These are phyloP conservation scores for Xylaria polymorpha DNA, from an alignment of 2,329 filamentous ascomycete species.

Conservation along the genomic window DNA sequence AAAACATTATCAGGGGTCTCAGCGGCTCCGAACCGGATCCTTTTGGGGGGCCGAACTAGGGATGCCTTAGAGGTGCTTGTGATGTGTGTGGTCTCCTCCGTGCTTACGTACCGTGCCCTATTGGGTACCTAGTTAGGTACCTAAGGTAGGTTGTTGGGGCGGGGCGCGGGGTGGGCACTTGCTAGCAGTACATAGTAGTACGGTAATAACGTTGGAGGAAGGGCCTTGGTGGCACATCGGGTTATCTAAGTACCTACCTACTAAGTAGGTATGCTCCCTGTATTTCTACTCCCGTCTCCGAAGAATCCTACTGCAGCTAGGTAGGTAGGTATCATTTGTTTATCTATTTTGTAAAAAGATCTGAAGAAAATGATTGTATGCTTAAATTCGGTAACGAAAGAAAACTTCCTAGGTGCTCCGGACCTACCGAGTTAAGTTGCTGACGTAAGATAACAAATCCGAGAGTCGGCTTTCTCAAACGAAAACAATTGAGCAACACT, in stretches of 20 bases:
- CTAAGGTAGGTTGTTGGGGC: neutral
- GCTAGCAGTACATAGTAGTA: too few relatives aligned
- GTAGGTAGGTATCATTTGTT: neutral
- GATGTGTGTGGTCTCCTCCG: too few relatives aligned
- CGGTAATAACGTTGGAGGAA: too few relatives aligned
- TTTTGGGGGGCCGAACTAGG: too few relatives aligned
- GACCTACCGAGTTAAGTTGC: neutral
- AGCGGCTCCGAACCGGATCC: constrained; percentile 6
- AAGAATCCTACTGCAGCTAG: neutral
- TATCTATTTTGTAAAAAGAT: neutral
- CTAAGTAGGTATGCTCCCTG: too few relatives aligned
- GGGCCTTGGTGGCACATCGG: too few relatives aligned
- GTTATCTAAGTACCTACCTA: too few relatives aligned
- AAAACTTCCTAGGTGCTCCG: neutral
- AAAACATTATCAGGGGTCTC: neutral
- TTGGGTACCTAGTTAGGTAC: too few relatives aligned
- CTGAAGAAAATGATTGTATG: neutral
- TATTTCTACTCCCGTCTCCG: too few relatives aligned
- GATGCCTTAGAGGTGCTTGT: too few relatives aligned
- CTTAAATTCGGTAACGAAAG: neutral
- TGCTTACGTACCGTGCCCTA: too few relatives aligned
- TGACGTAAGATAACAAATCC: neutral
- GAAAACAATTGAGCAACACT: neutral
- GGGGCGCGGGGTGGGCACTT: too few relatives aligned
- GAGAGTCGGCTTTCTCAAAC: neutral